Base-by-base conservation (phyloP, 1,139 yeast genomes). In the Arxiozyma slooffiae region DNA sequence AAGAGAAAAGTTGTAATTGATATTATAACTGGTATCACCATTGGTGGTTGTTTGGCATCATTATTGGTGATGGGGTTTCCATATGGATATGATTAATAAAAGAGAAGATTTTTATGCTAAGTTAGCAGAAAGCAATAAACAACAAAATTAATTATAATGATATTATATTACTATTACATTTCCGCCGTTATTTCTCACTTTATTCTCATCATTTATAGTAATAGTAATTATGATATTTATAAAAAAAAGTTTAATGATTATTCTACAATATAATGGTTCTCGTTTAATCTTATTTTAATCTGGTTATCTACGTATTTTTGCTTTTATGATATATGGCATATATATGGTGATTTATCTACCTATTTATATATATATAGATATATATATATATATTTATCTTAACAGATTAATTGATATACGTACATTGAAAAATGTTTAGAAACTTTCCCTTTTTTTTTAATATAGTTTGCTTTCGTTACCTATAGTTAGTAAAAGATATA, bases 31-130 rank as follows among this genome's bases (percentile, higher is more conserved):
- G 95, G 95, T 57, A 64, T 71, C 57, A 61, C 72, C 55, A 60
- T 76, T 47, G 86, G 86, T 56, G 67, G 75, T 49, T 75, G 66
- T 46, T 73, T 77, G 62, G 85, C 80, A 54, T 69, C 73, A 57
- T n/a, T 73, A 72, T 69, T 84, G 85, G 85, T 81, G 89, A 86
- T 79, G 80, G 78, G 80, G 78, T 38, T 73, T 71, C 77, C 97
- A 89, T 82, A 81, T 78, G 74, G 80, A 82, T 45, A 62, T 76
- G 59, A 83, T 87, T 55, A 77, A 76, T 60, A 77, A 74, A 67
- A 86, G 96, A 78, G 97, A 90, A 70, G 82, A 81, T 55, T 88
- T 81, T 80, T 90, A 90, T 72, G 83, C 86, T 58, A 76, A 80
- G 62, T 71, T 83, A 66, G 80, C 83, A 53, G 81, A 81, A 68